Conservation (phyloP, 2,329 filamentous ascomycete species). For the Colletotrichum echinochloae region DNA sequence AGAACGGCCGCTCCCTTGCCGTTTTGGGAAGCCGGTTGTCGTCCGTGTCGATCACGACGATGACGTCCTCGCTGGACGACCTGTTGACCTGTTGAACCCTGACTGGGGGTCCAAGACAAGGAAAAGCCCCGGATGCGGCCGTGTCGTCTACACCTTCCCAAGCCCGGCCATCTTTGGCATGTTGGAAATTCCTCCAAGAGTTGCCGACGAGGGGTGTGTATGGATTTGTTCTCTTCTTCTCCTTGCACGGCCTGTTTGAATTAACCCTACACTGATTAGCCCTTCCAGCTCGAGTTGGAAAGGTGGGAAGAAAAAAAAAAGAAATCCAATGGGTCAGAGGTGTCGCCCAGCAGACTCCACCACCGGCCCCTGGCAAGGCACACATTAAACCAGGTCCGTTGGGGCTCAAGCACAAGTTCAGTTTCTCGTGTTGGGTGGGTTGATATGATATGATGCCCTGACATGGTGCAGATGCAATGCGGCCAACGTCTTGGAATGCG, state of each 20-base stretch:
- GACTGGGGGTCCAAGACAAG: constrained; percentile 10
- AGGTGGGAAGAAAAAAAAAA: too few species aligned
- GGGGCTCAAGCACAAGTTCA: constrained; percentile 5
- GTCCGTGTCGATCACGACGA: constrained; percentile 35
- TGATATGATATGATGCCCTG: constrained; percentile 8
- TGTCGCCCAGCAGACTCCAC: not conserved
- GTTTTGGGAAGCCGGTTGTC: constrained; percentile 33
- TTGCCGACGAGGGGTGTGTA: not conserved
- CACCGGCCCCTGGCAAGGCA: not conserved
- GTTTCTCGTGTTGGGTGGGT: constrained; percentile 10
- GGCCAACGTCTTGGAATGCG: not conserved
- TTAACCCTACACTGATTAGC: not conserved
- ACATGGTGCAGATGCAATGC: constrained; percentile 13
- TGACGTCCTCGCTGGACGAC: constrained; percentile 29
- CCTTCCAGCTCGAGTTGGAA: not conserved
- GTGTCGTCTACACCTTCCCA: constrained; percentile 9
- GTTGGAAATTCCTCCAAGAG: not conserved
- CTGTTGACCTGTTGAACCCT: not conserved
- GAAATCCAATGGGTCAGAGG: not conserved
- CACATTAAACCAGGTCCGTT: not conserved
- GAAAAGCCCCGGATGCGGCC: constrained; percentile 17
- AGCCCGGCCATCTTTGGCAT: constrained; percentile 2
- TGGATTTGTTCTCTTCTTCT: not conserved
- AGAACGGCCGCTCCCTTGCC: constrained; percentile 32
- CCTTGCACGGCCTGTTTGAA: not conserved